Base-by-base conservation (phyloP, 75 land plant genomes). In the Ceratopteris richardii region DNA sequence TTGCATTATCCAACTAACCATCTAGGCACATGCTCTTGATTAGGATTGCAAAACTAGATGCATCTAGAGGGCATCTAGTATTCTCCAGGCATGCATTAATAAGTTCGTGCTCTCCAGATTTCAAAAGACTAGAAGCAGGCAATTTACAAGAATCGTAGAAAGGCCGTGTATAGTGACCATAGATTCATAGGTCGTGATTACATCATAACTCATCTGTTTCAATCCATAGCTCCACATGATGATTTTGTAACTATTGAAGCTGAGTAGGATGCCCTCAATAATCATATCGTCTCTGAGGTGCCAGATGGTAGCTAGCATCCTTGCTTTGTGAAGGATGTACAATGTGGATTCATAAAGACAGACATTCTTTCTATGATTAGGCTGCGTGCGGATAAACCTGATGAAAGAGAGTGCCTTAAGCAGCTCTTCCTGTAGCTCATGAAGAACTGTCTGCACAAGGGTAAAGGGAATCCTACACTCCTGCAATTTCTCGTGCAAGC, bases 221-320 rank as follows among this genome's bases (percentile, higher is more conserved):
- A 46, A 46, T 5, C 48, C 48, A 46, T 46, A 46, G 48, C 48
- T 46, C 48, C 48, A 46, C 48, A 46, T 46, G 4, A 46, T 4
- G 14, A 46, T 46, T 20, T 46, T 17, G 17, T 46, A 46, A 46
- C 5, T 46, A 2, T 46, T 17, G 4, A 46, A 17, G 48, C 14
- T 5, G 3, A 46, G 17, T n/a, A 4, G n/a, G 48, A 46, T n/a
- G 21, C 48, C 48, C 17, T 46, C 21, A 2, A 46, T 4, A 46
- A 46, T 46, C 48, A 46, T 46, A 17, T 46, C 48, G 17, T 46
- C 48, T 46, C 48, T 5, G 21, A 46, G 14, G 21, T 46, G 48
- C 48, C 48, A 46, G 14, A 46, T 46, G n/a, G 4, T 46, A n/a
- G 14, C 48, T n/a, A 46, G 48, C 48, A 17, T 17, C 48, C 17